Evolutionary conservation across 768 basidiomycete genomes (phyloP), one percentile per base, ranked within the genome.

Genomic region (Lentinula sp.): DNA sequence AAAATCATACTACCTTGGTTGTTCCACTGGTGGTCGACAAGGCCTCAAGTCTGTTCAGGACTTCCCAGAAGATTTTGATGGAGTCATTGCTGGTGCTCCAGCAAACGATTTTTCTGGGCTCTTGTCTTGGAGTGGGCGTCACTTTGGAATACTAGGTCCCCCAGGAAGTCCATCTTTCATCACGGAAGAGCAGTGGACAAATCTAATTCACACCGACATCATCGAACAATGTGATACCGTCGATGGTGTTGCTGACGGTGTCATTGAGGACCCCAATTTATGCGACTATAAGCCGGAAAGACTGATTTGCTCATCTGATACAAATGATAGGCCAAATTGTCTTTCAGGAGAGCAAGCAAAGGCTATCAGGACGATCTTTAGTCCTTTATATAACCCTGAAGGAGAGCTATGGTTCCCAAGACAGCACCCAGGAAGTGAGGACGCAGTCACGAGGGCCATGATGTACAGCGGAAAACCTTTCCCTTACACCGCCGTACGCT

Each of bases 1-100:
- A 34, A 68, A 68, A 56, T 67, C 65, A 2, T 70, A 70, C 51
- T 70, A 55, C 50, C 39, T 65, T 15, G 69, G 69, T 10, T 70
- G 69, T 56, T 67, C 66, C 1, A 66, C 63, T 4, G 69, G 67
- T 28, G 69, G 69, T n/a, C 64, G 69, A 46, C 67, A 68, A 63
- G 69, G 63, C n/a, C 53, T 67, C 8, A 63, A 66, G 50, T 62
- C 65, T 5, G 64, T 63, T 13, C 60, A 63, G 35, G 45, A 62
- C 18, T 68, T 63, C 46, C 69, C 69, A 4, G 64, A 65, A 10
- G 69, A 70, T 55, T 70, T 70, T 54, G 66, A 68, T 53, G 69
- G 66, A 42, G 54, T 68, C 37, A 57, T 70, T 28, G 65, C 67
- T 23, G 69, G 69, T 5, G 57, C 67, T 16, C 68, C 69, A 9